Evolutionary conservation across 2,329 filamentous ascomycete species (phyloP), one percentile per base, ranked within the genome.

Genomic region (Aquanectria penicillioides): DNA sequence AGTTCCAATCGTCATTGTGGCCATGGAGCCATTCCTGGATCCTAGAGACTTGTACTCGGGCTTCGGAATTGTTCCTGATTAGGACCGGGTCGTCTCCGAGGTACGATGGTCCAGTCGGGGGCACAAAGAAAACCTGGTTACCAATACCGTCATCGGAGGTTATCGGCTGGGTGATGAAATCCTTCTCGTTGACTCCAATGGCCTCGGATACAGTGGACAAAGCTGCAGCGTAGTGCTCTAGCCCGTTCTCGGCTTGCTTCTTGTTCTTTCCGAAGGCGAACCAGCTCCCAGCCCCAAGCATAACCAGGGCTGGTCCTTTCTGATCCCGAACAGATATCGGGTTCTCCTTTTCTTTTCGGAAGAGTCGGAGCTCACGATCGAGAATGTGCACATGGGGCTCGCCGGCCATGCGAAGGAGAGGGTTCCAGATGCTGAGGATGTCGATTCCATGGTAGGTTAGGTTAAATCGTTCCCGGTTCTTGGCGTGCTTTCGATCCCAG

Each of bases 61-160:
- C 57, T 51, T 9, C 63, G 41, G n/a, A n/a, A n/a, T n/a, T n/a
- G 29, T n/a, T 46, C 10, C 31, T 28, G n/a, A 6, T 17, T 3
- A n/a, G 15, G 12, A 23, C 17, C 50, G 15, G 33, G 29, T 10
- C 18, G 29, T 29, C n/a, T n/a, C n/a, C n/a, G n/a, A n/a, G n/a
- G n/a, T n/a, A n/a, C n/a, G n/a, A n/a, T 44, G 17, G 10, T 57
- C 22, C 23, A 25, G 9, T 4, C 33, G 68, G 54, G 1, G 73
- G 73, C 0, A 65, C 62, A 7, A 72, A 58, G 48, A 75, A 69
- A 7, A 75, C 57, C 17, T 70, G 63, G 11, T 64, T 67, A 20
- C 70, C 70, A 11, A 65, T 23, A 4, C 70, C 70, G 23, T 73
- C 70, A 2, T 51, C 38, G 6, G 63, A 50, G 10, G 66, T 63